Conservation (phyloP, 1,139 yeast species). For the Arxiozyma slooffiae region DNA sequence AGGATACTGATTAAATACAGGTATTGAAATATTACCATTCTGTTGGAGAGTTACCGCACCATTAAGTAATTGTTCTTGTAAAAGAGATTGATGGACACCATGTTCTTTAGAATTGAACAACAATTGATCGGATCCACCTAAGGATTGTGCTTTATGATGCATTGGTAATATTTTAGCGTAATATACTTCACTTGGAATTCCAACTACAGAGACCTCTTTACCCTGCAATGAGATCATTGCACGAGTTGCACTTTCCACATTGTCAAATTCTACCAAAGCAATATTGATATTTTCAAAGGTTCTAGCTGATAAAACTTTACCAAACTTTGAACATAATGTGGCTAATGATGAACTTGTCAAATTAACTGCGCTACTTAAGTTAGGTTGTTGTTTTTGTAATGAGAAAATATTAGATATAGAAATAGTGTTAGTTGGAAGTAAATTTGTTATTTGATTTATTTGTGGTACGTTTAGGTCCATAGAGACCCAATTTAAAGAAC, state of each 20-base stretch:
- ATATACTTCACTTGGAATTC: conserved; percentile 53
- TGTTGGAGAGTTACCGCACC: conserved; percentile 30
- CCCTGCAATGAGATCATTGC: conserved; percentile 73
- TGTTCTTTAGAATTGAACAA: conserved; percentile 7
- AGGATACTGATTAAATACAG: conserved; percentile 23
- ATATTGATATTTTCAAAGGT: conserved; percentile 43
- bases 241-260: conserved; percentile 64
- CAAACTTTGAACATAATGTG: conserved; percentile 42
- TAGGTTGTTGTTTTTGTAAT: conserved; percentile 45
- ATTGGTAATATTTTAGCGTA: conserved; percentile 52
- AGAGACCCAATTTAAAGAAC: conserved; percentile 43
- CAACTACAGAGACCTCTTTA: conserved; percentile 64
- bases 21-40: conserved; percentile 28
- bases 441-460: conserved; percentile 24
- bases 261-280: conserved; percentile 67
- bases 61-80: conserved; percentile 29
- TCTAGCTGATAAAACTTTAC: conserved; percentile 49
- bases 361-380: conserved; percentile 27
- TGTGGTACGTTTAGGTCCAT: conserved; percentile 65
- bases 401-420: conserved; percentile 57
- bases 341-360: conserved; percentile 30
- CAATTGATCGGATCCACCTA: neutral
- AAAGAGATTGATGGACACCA: conserved; percentile 20
- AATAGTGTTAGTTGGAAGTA: conserved; percentile 49
- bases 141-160: conserved; percentile 20